A percentile compares a stretch with the other conserved stretches of the same genome.
Evolutionary conservation across 2,329 filamentous ascomycete species (phyloP).

Genomic region (Curvularia spicifera): DNA sequence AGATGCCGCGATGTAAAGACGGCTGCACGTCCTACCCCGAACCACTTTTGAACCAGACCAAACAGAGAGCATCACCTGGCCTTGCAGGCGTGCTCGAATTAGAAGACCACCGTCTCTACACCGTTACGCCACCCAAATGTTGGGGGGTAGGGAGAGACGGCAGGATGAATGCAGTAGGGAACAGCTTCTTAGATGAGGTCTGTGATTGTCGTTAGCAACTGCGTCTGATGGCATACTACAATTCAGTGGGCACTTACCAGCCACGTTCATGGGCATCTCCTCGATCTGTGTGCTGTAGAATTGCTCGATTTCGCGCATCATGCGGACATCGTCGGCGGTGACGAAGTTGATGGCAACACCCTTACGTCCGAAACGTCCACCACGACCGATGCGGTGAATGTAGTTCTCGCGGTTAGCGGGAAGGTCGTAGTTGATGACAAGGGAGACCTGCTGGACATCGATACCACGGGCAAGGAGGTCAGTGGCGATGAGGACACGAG

Average conservation of each 20-base stretch:
- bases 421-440: constrained; percentile 99
- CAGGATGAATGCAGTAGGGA: constrained; percentile 30
- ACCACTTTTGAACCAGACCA: constrained; percentile 46
- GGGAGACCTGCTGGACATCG: constrained; percentile 98
- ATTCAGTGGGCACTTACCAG: constrained; percentile 57
- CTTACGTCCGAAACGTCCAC: constrained; percentile 99
- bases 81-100: constrained; percentile 44
- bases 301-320: constrained; percentile 99
- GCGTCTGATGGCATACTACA: background rate
- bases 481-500: constrained; percentile 97
- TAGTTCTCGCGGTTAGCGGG: constrained; percentile 99
- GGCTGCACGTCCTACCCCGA: constrained; percentile 42
- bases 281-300: constrained; percentile 99
- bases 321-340: constrained; percentile 97
- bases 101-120: constrained; percentile 38
- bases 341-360: constrained; percentile 99
- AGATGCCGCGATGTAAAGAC: constrained; percentile 49
- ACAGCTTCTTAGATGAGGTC: constrained; percentile 51
- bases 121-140: constrained; percentile 33
- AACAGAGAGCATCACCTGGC: constrained; percentile 38
- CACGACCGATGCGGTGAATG: constrained; percentile 99
- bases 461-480: constrained; percentile 99
- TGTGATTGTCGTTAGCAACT: constrained; percentile 25
- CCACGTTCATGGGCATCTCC: constrained; percentile 98
- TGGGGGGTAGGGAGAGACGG: constrained; percentile 35